Conservation (phyloP, 2,329 filamentous ascomycete genomes). For the Xylaria digitata region DNA sequence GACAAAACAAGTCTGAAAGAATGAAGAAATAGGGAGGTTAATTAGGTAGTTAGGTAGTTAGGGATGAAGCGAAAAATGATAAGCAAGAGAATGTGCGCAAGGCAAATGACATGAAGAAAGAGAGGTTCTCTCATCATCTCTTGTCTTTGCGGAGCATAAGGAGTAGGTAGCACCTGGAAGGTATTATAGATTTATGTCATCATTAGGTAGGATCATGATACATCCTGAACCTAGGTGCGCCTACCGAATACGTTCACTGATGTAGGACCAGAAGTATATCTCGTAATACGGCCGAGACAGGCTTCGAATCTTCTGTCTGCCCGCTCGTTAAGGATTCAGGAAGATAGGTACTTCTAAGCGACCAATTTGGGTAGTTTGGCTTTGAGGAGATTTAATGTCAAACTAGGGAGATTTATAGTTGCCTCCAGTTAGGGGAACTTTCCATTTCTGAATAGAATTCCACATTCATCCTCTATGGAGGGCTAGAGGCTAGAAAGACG, state of each 20-base stretch:
- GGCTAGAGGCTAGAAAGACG: no score
- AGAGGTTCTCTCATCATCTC: neutral
- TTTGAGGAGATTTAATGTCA: neutral
- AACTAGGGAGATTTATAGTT: neutral
- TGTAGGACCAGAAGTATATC: neutral
- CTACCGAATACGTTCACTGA: slow-evolving; percentile 12
- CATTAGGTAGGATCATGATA: neutral
- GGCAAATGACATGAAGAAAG: neutral
- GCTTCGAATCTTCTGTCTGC: neutral
- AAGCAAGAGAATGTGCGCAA: neutral
- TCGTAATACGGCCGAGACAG: slow-evolving; percentile 3
- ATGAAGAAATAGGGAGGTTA: neutral
- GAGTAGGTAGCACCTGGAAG: neutral
- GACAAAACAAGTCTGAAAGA: neutral
- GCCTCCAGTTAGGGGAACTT: neutral
- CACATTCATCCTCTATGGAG: no score
- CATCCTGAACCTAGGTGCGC: neutral
- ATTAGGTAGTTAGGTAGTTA: neutral
- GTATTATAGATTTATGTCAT: slow-evolving; percentile 9
- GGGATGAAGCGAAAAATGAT: slow-evolving; percentile 12
- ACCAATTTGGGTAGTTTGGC: no score
- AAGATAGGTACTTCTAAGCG: neutral
- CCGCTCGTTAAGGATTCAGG: no score
- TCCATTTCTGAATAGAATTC: neutral
- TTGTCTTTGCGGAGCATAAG: neutral